A percentile compares a stretch with the other conserved stretches of the same genome.
Evolutionary conservation across 352 stramenopile genomes (phyloP).

Genomic region (Pythium brassicae): DNA sequence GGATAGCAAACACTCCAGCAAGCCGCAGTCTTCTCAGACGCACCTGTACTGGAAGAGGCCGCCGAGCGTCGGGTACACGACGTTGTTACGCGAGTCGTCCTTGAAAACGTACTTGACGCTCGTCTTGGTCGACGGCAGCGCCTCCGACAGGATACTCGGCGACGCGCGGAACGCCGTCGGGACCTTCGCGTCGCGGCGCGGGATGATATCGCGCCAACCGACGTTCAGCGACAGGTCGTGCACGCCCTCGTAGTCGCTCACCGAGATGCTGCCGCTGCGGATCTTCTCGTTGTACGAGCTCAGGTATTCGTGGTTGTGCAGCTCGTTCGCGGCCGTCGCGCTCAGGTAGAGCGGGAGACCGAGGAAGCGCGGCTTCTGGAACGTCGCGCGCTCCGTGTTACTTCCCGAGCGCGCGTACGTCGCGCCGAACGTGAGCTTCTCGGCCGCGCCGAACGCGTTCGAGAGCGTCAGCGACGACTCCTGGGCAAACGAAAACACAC

Average conservation of each 20-base stretch:
- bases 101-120: constrained; percentile 93
- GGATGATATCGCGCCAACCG: constrained; percentile 85
- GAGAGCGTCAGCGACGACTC: constrained; percentile 82
- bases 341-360: constrained; percentile 77
- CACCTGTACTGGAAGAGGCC: constrained; percentile 88
- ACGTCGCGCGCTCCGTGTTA: constrained; percentile 78
- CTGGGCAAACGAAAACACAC: constrained; percentile 10
- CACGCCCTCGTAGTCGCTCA: constrained; percentile 83
- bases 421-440: constrained; percentile 77
- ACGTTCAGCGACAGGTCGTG: constrained; percentile 85
- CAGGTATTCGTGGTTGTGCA: constrained; percentile 83
- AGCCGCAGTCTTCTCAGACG: background rate
- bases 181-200: constrained; percentile 77
- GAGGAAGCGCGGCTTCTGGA: constrained; percentile 86
- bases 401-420: constrained; percentile 84
- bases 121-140: constrained; percentile 88
- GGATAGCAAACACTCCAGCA: background rate
- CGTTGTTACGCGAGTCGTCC: constrained; percentile 85
- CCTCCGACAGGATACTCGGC: constrained; percentile 87
- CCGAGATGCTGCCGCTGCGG: constrained; percentile 72
- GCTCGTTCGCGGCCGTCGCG: constrained; percentile 69
- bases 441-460: constrained; percentile 80
- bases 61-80: constrained; percentile 80
- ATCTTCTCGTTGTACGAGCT: constrained; percentile 90
- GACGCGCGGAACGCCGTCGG: constrained; percentile 87